Conservation (phyloP, 164 flowering plant species). For the Magnolia officinalis region DNA sequence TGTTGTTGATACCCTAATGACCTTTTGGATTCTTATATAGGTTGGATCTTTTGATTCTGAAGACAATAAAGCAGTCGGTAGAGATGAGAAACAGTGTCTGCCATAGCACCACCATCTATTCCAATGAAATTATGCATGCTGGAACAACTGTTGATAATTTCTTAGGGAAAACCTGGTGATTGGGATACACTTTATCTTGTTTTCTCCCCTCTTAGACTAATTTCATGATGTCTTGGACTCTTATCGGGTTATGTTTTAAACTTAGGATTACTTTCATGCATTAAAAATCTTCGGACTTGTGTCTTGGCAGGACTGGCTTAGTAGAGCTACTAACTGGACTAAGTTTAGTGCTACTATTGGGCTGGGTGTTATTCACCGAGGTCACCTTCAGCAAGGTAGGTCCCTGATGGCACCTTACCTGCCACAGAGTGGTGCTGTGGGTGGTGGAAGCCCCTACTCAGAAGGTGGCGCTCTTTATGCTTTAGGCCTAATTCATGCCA, state of each 20-base stretch:
- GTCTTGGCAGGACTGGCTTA: slow-evolving; percentile 70
- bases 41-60: slow-evolving; percentile 81
- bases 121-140: slow-evolving; percentile 97
- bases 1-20: not conserved
- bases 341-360: slow-evolving; percentile 96
- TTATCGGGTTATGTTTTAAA: not conserved
- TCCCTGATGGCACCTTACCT: slow-evolving; percentile 93
- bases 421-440: slow-evolving; percentile 83
- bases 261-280: not conserved
- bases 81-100: slow-evolving; percentile 97
- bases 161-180: slow-evolving; percentile 83
- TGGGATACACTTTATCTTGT: not conserved
- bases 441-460: slow-evolving; percentile 90
- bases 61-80: slow-evolving; percentile 92
- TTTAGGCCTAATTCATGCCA: slow-evolving; percentile 88
- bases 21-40: slow-evolving; percentile 32
- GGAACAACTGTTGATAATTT: slow-evolving; percentile 93
- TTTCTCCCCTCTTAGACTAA: not conserved
- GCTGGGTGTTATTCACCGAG: slow-evolving; percentile 85
- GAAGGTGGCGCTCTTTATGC: slow-evolving; percentile 97
- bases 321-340: slow-evolving; percentile 95
- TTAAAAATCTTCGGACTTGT: not conserved
- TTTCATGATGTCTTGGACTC: not conserved
- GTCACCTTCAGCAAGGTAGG: slow-evolving; percentile 90
- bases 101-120: slow-evolving; percentile 92